Conservation (phyloP, 2,329 filamentous ascomycete genomes). For the Fulvia fulva region DNA sequence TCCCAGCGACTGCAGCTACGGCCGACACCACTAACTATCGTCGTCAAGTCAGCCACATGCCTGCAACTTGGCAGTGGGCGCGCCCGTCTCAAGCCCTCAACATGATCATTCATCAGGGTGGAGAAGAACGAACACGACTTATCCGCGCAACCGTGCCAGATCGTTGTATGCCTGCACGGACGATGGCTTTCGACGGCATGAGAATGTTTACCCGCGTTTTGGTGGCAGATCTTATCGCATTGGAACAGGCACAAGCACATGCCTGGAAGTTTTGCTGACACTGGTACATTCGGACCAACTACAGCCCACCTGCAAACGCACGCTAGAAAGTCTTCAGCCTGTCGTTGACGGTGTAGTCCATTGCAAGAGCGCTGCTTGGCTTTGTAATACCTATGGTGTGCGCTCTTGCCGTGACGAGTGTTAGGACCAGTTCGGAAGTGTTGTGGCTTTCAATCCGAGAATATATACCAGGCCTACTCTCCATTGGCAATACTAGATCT, state of each 20-base stretch:
- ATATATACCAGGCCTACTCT: conserved; percentile 31
- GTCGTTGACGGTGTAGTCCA: not conserved
- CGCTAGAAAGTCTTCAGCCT: not conserved
- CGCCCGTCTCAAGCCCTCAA: not conserved
- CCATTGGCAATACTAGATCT: no score
- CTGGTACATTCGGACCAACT: not conserved
- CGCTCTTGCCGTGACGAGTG: no score
- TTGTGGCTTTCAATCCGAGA: no score
- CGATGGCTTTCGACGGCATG: no score
- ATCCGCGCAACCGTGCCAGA: not conserved
- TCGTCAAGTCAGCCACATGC: no score
- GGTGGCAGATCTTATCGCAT: no score
- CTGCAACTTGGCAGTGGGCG: no score
- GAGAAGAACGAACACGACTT: not conserved
- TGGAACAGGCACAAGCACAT: not conserved
- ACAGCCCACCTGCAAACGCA: not conserved
- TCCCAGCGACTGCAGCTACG: not conserved
- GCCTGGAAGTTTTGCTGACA: not conserved
- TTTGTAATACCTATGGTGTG: not conserved
- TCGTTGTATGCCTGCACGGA: not conserved
- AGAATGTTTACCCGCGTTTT: no score
- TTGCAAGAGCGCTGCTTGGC: not conserved
- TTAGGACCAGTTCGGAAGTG: no score
- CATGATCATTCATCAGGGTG: not conserved
- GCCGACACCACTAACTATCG: not conserved